Conservation (phyloP, 2,329 filamentous ascomycete species). For the Xylaria sp. region DNA sequence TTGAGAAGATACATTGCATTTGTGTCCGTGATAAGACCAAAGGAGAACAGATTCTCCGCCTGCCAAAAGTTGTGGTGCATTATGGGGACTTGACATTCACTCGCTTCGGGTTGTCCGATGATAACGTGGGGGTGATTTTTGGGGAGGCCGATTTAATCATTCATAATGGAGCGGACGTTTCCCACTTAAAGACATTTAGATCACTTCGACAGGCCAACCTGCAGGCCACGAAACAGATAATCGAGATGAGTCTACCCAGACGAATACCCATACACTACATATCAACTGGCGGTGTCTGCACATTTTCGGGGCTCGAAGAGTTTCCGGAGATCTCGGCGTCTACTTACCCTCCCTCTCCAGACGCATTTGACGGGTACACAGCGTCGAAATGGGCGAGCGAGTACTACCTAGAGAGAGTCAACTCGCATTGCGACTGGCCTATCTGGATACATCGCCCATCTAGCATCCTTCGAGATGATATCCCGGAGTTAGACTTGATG, state of each 20-base stretch:
- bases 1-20: constrained; percentile 57
- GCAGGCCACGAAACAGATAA: constrained; percentile 30
- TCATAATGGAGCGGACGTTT: constrained; percentile 39
- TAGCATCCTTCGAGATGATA: background rate
- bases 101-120: background rate
- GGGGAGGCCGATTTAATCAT: constrained; percentile 30
- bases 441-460: constrained; percentile 8
- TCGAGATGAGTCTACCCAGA: background rate
- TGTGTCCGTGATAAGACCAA: constrained; percentile 52
- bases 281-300: constrained; percentile 23
- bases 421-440: background rate
- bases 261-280: constrained; percentile 37
- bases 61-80: constrained; percentile 62
- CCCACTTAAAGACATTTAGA: constrained; percentile 30
- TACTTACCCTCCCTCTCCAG: too few species aligned
- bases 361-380: constrained; percentile 37
- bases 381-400: constrained; percentile 47
- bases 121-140: constrained; percentile 23
- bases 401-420: constrained; percentile 39
- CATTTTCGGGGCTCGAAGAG: background rate
- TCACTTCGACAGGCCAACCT: constrained; percentile 23
- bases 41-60: too few species aligned
- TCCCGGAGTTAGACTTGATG: background rate
- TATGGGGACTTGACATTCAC: constrained; percentile 49
- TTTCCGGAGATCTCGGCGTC: background rate